Percentiles rank a stretch among this genome's conserved stretches.
Conservation (phyloP, 73 alveolate genomes). For the Paramecium tetraurelia region DNA sequence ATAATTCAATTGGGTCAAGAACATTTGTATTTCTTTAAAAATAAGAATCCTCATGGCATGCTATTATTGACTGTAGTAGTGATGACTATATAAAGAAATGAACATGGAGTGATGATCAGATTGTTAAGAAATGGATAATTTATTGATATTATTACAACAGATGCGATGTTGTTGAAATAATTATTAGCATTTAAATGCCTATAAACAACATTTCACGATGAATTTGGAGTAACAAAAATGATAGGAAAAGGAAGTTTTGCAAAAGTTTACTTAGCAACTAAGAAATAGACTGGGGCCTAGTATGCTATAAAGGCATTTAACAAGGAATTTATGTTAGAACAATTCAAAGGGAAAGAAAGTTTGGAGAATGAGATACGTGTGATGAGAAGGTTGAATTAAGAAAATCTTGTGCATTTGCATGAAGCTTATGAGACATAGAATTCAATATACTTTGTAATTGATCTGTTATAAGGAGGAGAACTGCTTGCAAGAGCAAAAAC, state of each 20-base stretch:
- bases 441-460: constrained; percentile 59
- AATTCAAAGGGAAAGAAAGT: constrained; percentile 60
- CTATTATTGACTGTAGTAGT: background rate
- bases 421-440: constrained; percentile 59
- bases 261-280: constrained; percentile 58
- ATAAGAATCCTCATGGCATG: constrained; percentile 38
- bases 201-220: constrained; percentile 57
- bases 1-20: background rate
- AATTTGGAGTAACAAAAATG: constrained; percentile 60
- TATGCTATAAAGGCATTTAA: constrained; percentile 63
- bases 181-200: constrained; percentile 18
- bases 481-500: constrained; percentile 31
- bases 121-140: background rate
- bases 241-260: constrained; percentile 63
- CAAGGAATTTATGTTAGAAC: constrained; percentile 58
- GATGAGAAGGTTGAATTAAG: constrained; percentile 52
- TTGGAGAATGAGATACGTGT: constrained; percentile 58
- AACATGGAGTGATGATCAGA: background rate
- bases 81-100: background rate
- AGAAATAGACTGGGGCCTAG: constrained; percentile 20
- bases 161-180: background rate
- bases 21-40: background rate
- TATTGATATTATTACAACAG: background rate
- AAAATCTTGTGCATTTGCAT: constrained; percentile 38
- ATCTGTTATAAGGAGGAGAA: constrained; percentile 58